These are phyloP conservation scores for Dictyostelium firmibasis DNA, from an alignment of 78 protist species.

Conservation along the genomic window DNA sequence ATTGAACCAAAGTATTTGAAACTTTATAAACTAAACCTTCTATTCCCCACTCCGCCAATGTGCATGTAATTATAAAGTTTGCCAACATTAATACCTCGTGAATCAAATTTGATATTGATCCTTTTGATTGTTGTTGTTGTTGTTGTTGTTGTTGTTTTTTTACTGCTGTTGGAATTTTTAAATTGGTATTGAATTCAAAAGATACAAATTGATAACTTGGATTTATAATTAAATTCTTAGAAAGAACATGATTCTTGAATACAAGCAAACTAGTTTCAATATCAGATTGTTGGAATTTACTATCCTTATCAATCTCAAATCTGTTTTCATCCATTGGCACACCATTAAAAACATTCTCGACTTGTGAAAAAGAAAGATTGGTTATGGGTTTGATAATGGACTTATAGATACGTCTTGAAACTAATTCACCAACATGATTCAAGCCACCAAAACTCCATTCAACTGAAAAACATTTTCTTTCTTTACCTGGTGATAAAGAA, in stretches of 20 bases:
- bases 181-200: not conserved
- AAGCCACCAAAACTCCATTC: slow-evolving; percentile 1
- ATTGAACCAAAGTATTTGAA: not conserved
- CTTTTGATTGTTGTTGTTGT: not conserved
- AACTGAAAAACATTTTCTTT: slow-evolving; percentile 18
- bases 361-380: not conserved
- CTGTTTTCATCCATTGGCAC: not conserved
- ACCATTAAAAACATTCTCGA: not conserved
- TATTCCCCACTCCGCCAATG: not conserved
- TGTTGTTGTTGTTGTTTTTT: not conserved
- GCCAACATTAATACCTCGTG: not conserved
- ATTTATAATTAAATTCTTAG: not conserved
- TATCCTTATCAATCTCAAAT: not conserved
- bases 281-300: not conserved
- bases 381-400: slow-evolving; percentile 6
- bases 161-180: not conserved
- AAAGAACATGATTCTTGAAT: not conserved
- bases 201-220: not conserved
- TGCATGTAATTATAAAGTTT: not conserved
- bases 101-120: not conserved
- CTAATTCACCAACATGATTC: not conserved
- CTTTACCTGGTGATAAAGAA: not conserved
- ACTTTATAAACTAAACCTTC: not conserved
- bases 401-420: not conserved
- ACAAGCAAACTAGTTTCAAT: not conserved